phyloP scores from a whole-genome alignment of 441 rosid species.

The Adansonia madagascariensis region DNA sequence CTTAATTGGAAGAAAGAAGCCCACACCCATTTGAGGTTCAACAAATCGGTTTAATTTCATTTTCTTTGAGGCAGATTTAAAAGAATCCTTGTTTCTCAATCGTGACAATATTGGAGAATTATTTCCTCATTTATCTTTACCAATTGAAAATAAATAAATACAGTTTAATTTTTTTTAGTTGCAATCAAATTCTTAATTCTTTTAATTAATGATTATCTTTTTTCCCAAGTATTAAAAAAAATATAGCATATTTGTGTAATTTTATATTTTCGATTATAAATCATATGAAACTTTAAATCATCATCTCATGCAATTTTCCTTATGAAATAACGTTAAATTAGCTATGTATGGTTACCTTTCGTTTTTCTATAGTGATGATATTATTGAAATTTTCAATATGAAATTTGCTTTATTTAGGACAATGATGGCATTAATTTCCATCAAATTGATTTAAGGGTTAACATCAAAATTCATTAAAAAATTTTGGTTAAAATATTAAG shows the following conservation, averaged over 20 bases:
- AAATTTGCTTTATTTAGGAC: background rate
- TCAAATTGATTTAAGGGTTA: no score
- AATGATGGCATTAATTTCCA: no score
- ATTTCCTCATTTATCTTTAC: background rate
- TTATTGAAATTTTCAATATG: no score
- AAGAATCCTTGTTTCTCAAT: no score
- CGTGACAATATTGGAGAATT: no score
- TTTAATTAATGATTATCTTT: background rate
- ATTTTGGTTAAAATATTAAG: no score
- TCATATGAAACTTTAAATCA: background rate
- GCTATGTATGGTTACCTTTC: background rate
- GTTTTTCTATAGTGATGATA: background rate
- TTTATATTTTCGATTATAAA: background rate
- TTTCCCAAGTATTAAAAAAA: background rate
- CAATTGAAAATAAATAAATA: background rate
- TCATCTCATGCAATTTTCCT: background rate
- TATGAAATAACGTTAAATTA: background rate
- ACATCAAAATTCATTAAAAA: no score
- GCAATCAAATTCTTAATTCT: background rate
- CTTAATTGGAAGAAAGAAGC: background rate
- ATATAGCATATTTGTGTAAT: background rate
- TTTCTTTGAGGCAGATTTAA: no score
- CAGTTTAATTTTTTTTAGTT: background rate
- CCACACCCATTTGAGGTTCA: background rate
- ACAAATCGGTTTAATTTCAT: background rate